A percentile compares a stretch with the other conserved stretches of the same genome.
phyloP scores from a whole-genome alignment of 176 grass and related monocot genomes.

The Oryza glaberrima region DNA sequence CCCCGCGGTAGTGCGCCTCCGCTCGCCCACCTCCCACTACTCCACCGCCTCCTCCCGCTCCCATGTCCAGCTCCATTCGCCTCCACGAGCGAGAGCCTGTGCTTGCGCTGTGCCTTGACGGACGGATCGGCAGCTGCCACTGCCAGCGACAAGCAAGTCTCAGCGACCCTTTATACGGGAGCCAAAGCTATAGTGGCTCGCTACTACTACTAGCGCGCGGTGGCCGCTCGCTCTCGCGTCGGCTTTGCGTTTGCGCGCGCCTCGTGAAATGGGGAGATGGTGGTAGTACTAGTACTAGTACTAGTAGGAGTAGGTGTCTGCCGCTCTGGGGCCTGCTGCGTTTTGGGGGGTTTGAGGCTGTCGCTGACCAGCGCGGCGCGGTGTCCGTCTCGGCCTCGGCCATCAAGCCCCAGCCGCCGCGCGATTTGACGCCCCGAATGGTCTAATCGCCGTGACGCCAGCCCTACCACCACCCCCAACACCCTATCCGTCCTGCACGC shows the following conservation, averaged over 20 bases:
- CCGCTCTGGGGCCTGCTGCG: not conserved
- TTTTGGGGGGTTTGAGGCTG: slow-evolving; percentile 20
- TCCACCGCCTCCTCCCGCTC: not conserved
- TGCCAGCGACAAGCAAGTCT: not conserved
- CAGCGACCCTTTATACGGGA: not conserved
- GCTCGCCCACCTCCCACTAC: not conserved
- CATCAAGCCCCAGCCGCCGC: slow-evolving; percentile 57
- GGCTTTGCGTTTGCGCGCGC: not conserved
- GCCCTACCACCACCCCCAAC: slow-evolving; percentile 49
- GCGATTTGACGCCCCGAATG: slow-evolving; percentile 65
- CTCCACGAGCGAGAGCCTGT: not conserved
- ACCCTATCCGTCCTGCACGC: not conserved
- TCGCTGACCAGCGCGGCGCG: slow-evolving; percentile 30
- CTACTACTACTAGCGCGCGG: not conserved
- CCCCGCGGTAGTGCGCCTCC: slow-evolving; percentile 78
- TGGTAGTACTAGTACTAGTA: not conserved
- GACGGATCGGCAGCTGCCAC: not conserved
- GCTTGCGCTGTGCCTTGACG: not conserved
- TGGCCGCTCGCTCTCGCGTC: not conserved
- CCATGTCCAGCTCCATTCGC: not conserved
- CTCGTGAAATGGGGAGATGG: slow-evolving; percentile 43
- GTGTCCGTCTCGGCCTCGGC: not conserved
- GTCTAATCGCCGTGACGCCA: slow-evolving; percentile 64
- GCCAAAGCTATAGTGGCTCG: not conserved
- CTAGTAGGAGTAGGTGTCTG: not conserved